A percentile compares a stretch with the other conserved stretches of the same genome.
phyloP scores from a whole-genome alignment of 306 rosid genomes.

The Quercus alba region DNA sequence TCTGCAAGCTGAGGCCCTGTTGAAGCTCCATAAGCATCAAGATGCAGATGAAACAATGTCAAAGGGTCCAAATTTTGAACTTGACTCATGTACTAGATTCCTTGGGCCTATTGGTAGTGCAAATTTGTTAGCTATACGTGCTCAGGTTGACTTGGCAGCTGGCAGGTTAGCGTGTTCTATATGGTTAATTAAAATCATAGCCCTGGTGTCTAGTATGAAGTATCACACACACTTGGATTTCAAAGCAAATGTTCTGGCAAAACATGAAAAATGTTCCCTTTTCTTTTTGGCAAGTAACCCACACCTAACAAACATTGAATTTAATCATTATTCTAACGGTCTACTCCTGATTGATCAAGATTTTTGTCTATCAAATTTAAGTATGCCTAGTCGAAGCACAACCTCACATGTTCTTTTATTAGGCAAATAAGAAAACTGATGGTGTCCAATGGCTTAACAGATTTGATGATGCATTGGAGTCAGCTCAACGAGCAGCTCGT shows the following conservation, averaged over 20 bases:
- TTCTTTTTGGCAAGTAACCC: too few relatives aligned
- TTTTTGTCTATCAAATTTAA: too few relatives aligned
- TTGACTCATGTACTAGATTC: slow-evolving; percentile 62
- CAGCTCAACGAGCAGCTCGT: slow-evolving; percentile 47
- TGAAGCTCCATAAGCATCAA: slow-evolving; percentile 72
- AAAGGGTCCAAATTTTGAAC: slow-evolving; percentile 59
- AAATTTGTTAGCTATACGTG: slow-evolving; percentile 53
- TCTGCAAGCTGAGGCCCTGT: slow-evolving; percentile 75
- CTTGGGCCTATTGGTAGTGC: slow-evolving; percentile 75
- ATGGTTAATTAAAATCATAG: background rate
- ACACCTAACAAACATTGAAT: too few relatives aligned
- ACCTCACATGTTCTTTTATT: too few relatives aligned
- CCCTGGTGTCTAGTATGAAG: background rate
- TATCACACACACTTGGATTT: too few relatives aligned
- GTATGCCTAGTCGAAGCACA: too few relatives aligned
- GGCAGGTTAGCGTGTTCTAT: slow-evolving; percentile 58
- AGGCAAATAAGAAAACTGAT: background rate
- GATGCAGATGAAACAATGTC: slow-evolving; percentile 70
- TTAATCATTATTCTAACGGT: too few relatives aligned
- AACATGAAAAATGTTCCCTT: too few relatives aligned
- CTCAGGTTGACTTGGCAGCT: slow-evolving; percentile 59
- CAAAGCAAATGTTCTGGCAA: too few relatives aligned
- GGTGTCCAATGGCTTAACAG: slow-evolving; percentile 27
- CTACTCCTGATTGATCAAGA: too few relatives aligned
- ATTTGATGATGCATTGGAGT: slow-evolving; percentile 75